Percentiles rank a stretch among this genome's conserved stretches.
phyloP scores from a whole-genome alignment of 352 stramenopile species.

The Elongisporangium senticosum region DNA sequence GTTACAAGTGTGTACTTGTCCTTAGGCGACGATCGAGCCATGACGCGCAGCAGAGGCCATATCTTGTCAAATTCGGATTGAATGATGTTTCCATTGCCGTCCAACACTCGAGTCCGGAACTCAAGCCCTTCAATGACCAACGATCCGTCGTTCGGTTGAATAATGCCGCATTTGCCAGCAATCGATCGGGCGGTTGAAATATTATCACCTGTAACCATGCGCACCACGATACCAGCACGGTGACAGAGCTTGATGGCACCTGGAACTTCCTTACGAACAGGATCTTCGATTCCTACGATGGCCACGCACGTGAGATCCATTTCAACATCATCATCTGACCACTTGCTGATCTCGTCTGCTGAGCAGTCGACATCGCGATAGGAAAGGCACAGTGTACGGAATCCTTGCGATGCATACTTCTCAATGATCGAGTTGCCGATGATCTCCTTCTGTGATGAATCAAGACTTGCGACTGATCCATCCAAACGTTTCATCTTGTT shows the following conservation, averaged over 20 bases:
- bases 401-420: conserved; percentile 77
- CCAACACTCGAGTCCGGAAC: conserved; percentile 61
- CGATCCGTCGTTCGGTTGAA: conserved; percentile 39
- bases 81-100: conserved; percentile 63
- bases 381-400: conserved; percentile 79
- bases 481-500: conserved; percentile 62
- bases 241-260: conserved; percentile 91
- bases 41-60: conserved; percentile 88
- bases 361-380: conserved; percentile 76
- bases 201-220: conserved; percentile 99
- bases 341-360: conserved; percentile 58
- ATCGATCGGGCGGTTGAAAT: conserved; percentile 89
- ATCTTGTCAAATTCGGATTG: conserved; percentile 90
- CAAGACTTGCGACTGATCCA: conserved; percentile 44
- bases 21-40: conserved; percentile 91
- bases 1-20: conserved; percentile 97
- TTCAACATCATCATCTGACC: conserved; percentile 75
- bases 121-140: conserved; percentile 68
- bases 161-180: conserved; percentile 70
- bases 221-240: conserved; percentile 94
- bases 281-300: conserved; percentile 93
- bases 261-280: conserved; percentile 91
- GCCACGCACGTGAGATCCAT: conserved; percentile 83
- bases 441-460: conserved; percentile 49
- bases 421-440: conserved; percentile 65